Conservation (phyloP, 1,284 basidiomycete species). For the Agroathelia rolfsii region DNA sequence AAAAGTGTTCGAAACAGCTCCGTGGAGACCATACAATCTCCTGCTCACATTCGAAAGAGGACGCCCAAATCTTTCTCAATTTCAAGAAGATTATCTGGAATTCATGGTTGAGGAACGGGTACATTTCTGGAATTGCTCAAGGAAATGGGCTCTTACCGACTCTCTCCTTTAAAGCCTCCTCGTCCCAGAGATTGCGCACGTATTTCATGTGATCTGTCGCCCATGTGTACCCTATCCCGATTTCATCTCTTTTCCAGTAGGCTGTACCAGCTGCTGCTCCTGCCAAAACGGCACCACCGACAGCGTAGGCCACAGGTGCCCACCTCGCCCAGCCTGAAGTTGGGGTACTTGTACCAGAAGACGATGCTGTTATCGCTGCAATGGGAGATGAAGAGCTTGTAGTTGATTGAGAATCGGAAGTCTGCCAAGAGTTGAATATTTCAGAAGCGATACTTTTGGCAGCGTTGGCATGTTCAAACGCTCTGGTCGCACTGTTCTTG, state of each 20-base stretch:
- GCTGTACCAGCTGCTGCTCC: constrained; percentile 81
- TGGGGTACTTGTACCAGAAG: constrained; percentile 15
- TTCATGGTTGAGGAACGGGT: too few species aligned
- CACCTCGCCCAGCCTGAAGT: constrained; percentile 45
- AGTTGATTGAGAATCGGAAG: constrained; percentile 35
- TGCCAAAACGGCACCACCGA: constrained; percentile 65
- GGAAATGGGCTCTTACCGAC: too few species aligned
- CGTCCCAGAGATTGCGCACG: constrained; percentile 83
- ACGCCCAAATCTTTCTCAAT: constrained; percentile 55
- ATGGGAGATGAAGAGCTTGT: constrained; percentile 20
- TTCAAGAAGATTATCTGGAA: constrained; percentile 47
- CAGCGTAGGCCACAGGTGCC: constrained; percentile 53
- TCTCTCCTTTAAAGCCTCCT: constrained; percentile 50
- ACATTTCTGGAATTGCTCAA: too few species aligned
- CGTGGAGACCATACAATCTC: constrained; percentile 1
- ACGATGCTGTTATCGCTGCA: constrained; percentile 16
- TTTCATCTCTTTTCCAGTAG: constrained; percentile 68
- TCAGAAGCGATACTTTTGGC: constrained; percentile 55
- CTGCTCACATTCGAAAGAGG: constrained; percentile 63
- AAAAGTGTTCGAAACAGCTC: constrained; percentile 3
- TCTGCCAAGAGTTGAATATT: constrained; percentile 41
- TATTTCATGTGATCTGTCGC: constrained; percentile 87
- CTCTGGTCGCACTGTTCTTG: constrained; percentile 77
- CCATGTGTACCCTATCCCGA: constrained; percentile 67
- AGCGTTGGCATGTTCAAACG: constrained; percentile 59